These are phyloP conservation scores for Phoma sp. DNA, from an alignment of 2,329 filamentous ascomycete species.

Conservation along the genomic window DNA sequence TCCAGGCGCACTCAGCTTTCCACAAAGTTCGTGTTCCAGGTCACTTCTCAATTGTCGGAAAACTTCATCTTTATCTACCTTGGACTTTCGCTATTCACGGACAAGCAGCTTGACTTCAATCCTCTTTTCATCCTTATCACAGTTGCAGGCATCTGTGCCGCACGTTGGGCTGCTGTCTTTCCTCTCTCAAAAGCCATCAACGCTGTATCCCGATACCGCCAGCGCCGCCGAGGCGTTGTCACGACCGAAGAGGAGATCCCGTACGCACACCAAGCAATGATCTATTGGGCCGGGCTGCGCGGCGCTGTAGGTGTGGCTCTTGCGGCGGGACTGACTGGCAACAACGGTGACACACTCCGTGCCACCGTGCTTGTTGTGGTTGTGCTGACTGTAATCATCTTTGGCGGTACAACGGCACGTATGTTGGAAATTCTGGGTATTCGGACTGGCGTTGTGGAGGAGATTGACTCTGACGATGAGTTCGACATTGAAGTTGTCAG, in stretches of 20 bases:
- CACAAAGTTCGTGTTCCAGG: constrained; percentile 96
- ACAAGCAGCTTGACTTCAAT: constrained; percentile 85
- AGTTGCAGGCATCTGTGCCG: constrained; percentile 86
- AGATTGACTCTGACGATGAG: constrained; percentile 96
- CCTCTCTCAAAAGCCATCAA: constrained; percentile 90
- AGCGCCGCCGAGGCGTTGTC: constrained; percentile 70
- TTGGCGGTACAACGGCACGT: constrained; percentile 93
- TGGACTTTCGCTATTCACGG: constrained; percentile 91
- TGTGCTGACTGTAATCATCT: constrained; percentile 97
- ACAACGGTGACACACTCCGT: constrained; percentile 80
- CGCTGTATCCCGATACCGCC: constrained; percentile 87
- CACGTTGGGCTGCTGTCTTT: constrained; percentile 93
- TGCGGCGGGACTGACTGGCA: constrained; percentile 83
- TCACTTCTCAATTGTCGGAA: constrained; percentile 92
- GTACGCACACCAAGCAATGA: constrained; percentile 97
- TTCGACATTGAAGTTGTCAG: constrained; percentile 85
- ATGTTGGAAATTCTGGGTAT: constrained; percentile 99
- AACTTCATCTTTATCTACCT: constrained; percentile 99
- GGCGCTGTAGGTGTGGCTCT: constrained; percentile 95
- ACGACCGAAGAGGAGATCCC: constrained; percentile 88
- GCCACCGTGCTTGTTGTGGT: constrained; percentile 98
- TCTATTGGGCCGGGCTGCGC: constrained; percentile 98
- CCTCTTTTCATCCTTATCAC: constrained; percentile 94
- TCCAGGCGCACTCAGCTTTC: constrained; percentile 95
- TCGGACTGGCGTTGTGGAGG: constrained; percentile 92